A percentile compares a stretch with the other conserved stretches of the same genome.
These are phyloP conservation scores for Didymella arachidicola DNA, from an alignment of 2,329 filamentous ascomycete genomes.

Conservation along the genomic window DNA sequence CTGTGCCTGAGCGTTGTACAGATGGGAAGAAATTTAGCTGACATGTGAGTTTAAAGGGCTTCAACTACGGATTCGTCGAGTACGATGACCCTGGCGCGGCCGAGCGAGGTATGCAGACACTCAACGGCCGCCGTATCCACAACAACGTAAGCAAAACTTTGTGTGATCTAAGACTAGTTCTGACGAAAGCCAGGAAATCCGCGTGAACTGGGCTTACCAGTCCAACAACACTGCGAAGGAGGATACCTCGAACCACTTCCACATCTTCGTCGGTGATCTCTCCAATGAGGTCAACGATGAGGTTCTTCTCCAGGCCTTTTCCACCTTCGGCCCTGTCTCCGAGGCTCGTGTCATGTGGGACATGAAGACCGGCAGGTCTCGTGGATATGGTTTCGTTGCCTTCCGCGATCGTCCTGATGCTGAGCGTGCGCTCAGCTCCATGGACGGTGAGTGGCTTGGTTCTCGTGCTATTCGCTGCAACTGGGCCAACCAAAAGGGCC, in stretches of 20 bases:
- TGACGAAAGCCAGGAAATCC: conserved; percentile 76
- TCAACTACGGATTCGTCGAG: conserved; percentile 99
- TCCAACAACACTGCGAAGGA: conserved; percentile 94
- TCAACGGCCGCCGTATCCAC: conserved; percentile 94
- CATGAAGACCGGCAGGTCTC: conserved; percentile 98
- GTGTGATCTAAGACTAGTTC: conserved; percentile 14
- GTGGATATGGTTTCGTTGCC: conserved; percentile 96
- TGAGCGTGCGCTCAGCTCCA: conserved; percentile 93
- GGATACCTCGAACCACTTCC: conserved; percentile 97
- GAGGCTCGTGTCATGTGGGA: conserved; percentile 99
- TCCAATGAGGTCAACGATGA: conserved; percentile 99
- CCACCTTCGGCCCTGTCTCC: conserved; percentile 92
- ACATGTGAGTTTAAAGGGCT: conserved; percentile 70
- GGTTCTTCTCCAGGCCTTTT: conserved; percentile 90
- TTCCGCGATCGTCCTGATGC: conserved; percentile 94
- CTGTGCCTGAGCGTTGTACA: background rate
- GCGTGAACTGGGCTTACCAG: conserved; percentile 99
- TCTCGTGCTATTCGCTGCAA: conserved; percentile 98
- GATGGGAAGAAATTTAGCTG: conserved; percentile 15
- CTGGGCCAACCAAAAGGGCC: conserved; percentile 99
- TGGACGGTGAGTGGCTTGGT: conserved; percentile 99
- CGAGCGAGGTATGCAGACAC: conserved; percentile 94
- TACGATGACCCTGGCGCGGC: conserved; percentile 97
- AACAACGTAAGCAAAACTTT: conserved; percentile 74
- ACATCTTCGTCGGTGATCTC: conserved; percentile 97